Percentiles rank a stretch among this genome's conserved stretches.
Conservation (phyloP, 129 eudicot genomes). For the Erigeron canadensis region DNA sequence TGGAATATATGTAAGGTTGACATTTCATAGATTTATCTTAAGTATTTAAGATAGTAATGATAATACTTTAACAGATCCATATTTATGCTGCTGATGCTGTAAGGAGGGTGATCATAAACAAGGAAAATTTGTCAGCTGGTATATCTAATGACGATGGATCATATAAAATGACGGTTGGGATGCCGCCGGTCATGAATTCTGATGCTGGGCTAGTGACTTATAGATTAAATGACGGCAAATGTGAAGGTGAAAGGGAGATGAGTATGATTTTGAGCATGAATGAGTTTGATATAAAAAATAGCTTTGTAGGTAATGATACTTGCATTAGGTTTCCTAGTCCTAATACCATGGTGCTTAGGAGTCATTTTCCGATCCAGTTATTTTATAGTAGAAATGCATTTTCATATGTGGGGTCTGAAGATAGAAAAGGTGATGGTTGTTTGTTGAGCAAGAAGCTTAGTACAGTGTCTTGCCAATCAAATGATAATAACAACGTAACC, state of each 20-base stretch:
- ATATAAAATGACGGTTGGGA: slow-evolving; percentile 21
- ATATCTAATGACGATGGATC: slow-evolving; percentile 8
- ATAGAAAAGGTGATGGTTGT: slow-evolving; percentile 13
- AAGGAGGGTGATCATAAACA: slow-evolving; percentile 25
- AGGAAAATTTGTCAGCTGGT: slow-evolving; percentile 18
- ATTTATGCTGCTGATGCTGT: slow-evolving; percentile 19
- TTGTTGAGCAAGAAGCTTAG: slow-evolving; percentile 23
- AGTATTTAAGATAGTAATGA: slow-evolving; percentile 5
- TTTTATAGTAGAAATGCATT: slow-evolving; percentile 24
- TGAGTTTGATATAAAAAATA: slow-evolving; percentile 27
- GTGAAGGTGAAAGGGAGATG: slow-evolving; percentile 22
- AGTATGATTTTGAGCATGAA: slow-evolving; percentile 24
- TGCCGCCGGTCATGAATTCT: slow-evolving; percentile 22
- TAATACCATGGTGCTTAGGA: slow-evolving; percentile 17
- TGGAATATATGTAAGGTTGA: neutral
- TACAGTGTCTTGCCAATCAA: slow-evolving; percentile 28
- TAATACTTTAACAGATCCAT: slow-evolving; percentile 33
- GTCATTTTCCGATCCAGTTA: slow-evolving; percentile 24
- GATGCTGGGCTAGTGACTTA: slow-evolving; percentile 16
- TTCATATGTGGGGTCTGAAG: slow-evolving; percentile 28
- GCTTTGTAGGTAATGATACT: slow-evolving; percentile 15
- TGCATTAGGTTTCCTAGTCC: slow-evolving; percentile 16
- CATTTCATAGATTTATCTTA: slow-evolving; percentile 4
- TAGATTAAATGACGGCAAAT: slow-evolving; percentile 19
- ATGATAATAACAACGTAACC: slow-evolving; percentile 28